These are phyloP conservation scores for Eragrostis curvula DNA, from an alignment of 176 grass and related monocot species.

Conservation along the genomic window DNA sequence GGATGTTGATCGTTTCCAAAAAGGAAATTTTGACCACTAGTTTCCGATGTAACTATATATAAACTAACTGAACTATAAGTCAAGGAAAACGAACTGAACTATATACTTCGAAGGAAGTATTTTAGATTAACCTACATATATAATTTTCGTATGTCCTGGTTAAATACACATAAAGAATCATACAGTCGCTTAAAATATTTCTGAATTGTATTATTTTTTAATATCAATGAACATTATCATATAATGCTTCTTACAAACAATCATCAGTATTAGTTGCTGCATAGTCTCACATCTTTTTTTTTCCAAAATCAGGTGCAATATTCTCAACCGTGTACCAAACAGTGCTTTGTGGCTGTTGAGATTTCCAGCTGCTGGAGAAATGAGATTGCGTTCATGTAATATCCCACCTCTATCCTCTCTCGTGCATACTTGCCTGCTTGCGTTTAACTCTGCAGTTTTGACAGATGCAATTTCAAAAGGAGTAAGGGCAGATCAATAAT, in stretches of 20 bases:
- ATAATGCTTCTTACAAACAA: neutral
- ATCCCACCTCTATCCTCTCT: neutral
- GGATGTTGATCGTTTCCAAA: neutral
- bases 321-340: conserved; percentile 81
- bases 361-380: conserved; percentile 82
- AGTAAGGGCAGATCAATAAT: conserved; percentile 79
- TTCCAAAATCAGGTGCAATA: conserved; percentile 73
- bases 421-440: neutral
- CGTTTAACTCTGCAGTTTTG: neutral
- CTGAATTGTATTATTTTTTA: neutral
- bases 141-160: neutral
- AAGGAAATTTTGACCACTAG: neutral
- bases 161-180: neutral
- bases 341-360: conserved; percentile 80
- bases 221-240: neutral
- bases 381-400: conserved; percentile 75
- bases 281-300: neutral
- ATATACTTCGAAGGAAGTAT: neutral
- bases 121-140: neutral
- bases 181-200: neutral
- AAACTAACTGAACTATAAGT: neutral
- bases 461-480: conserved; percentile 78
- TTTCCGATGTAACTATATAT: neutral
- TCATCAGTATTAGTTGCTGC: neutral
- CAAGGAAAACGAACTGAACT: neutral